Evolutionary conservation across 2,329 filamentous ascomycete genomes (phyloP).

Genomic region (Sporothrix schenckii): DNA sequence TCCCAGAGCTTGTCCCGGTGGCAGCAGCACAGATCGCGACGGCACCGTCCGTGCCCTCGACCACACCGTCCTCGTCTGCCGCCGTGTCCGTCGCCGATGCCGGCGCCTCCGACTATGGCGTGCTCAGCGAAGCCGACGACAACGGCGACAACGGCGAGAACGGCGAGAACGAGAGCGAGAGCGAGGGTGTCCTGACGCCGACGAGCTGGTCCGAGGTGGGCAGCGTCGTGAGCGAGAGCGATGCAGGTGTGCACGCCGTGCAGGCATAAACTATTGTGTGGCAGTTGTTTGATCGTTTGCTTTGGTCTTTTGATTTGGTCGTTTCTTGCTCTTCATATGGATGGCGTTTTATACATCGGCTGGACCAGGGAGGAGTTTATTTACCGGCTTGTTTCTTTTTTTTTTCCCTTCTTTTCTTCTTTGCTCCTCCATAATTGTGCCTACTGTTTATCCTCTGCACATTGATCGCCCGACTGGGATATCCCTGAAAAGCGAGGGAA

Average conservation of each 20-base stretch:
- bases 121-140: constrained; percentile 60
- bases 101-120: constrained; percentile 49
- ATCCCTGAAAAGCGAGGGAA: neutral
- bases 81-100: constrained; percentile 35
- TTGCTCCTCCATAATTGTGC: neutral
- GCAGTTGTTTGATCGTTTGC: neutral
- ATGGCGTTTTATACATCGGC: constrained; percentile 19
- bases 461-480: neutral
- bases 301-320: neutral
- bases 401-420: neutral
- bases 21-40: neutral
- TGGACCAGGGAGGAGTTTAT: constrained; percentile 15
- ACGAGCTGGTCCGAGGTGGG: constrained; percentile 68
- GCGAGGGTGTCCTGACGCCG: constrained; percentile 61
- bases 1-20: neutral
- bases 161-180: constrained; percentile 57
- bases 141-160: constrained; percentile 33
- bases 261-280: constrained; percentile 2
- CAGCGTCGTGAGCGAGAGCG: constrained; percentile 62
- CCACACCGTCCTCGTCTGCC: neutral
- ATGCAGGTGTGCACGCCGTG: constrained; percentile 42
- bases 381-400: neutral
- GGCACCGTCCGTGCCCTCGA: constrained; percentile 2
- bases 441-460: neutral
- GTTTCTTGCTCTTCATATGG: neutral